phyloP scores from a whole-genome alignment of 176 grass and related monocot species.

The Melocanna baccifera region DNA sequence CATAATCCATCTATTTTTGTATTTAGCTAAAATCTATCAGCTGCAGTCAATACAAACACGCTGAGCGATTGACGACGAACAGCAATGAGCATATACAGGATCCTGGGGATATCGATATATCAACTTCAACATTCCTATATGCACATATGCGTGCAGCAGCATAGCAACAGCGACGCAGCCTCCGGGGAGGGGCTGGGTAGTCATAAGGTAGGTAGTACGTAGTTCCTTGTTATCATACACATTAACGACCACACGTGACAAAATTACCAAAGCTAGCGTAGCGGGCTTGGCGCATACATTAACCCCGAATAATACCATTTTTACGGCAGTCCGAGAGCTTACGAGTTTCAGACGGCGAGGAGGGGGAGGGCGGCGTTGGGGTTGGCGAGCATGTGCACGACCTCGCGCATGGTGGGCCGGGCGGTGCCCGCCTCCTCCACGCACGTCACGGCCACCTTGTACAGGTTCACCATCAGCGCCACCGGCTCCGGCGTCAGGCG shows the following conservation, averaged over 20 bases:
- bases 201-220: too few relatives aligned
- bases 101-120: background rate
- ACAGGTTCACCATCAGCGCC: conserved; percentile 51
- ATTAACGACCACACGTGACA: background rate
- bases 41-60: too few relatives aligned
- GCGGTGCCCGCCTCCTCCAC: conserved; percentile 69
- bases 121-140: conserved; percentile 27
- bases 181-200: background rate
- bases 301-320: background rate
- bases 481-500: conserved; percentile 44
- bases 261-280: background rate
- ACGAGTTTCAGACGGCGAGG: conserved; percentile 28
- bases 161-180: background rate
- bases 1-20: too few relatives aligned
- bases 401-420: conserved; percentile 76
- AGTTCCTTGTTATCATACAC: conserved; percentile 5
- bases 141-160: background rate
- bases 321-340: background rate
- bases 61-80: background rate
- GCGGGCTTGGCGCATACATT: background rate
- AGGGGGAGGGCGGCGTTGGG: conserved; percentile 28
- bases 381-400: conserved; percentile 75
- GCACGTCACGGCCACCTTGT: conserved; percentile 69
- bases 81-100: background rate
- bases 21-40: too few relatives aligned